Percentiles rank a stretch among this genome's conserved stretches.
Evolutionary conservation across 2,329 filamentous ascomycete species (phyloP).

Genomic region (Ustilaginoidea virens): DNA sequence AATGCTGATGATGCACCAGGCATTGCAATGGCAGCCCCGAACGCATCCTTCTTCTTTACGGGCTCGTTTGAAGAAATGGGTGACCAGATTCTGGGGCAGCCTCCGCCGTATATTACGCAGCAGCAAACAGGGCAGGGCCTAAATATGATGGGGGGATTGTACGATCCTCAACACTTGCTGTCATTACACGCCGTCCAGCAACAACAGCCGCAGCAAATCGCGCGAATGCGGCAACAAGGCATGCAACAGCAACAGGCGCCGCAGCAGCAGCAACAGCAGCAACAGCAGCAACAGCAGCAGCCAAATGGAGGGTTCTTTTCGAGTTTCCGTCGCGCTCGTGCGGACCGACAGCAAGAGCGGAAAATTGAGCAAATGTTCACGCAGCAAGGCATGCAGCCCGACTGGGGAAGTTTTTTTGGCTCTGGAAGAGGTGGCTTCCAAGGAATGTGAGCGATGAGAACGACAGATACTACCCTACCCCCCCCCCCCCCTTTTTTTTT

Average conservation of each 20-base stretch:
- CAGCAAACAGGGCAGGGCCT: conserved; percentile 17
- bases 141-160: conserved; percentile 28
- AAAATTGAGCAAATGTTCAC: conserved; percentile 36
- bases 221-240: conserved; percentile 6
- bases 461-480: conserved; percentile 18
- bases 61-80: conserved; percentile 50
- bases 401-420: conserved; percentile 32
- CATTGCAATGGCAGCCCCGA: conserved; percentile 18
- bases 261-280: conserved; percentile 8
- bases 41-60: conserved; percentile 34
- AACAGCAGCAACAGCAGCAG: conserved; percentile 8
- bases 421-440: conserved; percentile 26
- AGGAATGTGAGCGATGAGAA: conserved; percentile 22
- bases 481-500: too few relatives aligned
- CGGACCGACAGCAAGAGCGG: conserved; percentile 17
- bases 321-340: conserved; percentile 11
- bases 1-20: conserved; percentile 17
- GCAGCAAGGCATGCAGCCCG: conserved; percentile 27
- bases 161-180: conserved; percentile 26
- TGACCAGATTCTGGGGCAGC: conserved; percentile 54
- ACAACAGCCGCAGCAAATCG: conserved; percentile 5
- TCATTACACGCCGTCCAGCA: conserved; percentile 17
- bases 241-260: conserved; percentile 9
- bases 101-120: conserved; percentile 57
- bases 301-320: conserved; percentile 15